Evolutionary conservation across 2,329 filamentous ascomycete genomes (phyloP), one percentile per base, ranked within the genome.

Genomic region (Ophiobolus disseminans): DNA sequence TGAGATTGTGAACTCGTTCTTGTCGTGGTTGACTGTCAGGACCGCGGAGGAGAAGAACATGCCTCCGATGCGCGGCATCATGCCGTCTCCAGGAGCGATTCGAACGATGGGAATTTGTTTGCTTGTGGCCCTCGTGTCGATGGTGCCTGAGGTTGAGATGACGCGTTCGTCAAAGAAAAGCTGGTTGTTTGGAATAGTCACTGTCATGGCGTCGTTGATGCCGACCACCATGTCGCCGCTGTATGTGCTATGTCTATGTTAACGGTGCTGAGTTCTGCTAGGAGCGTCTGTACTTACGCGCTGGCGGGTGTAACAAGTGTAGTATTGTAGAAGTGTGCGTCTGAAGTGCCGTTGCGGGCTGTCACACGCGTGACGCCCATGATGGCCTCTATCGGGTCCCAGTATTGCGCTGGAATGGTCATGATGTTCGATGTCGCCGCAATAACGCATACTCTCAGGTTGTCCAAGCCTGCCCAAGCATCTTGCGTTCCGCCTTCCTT

Each of bases 1-100:
- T 10, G 50, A 23, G 37, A 53, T 48, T 5, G 35, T 48, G 31
- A 53, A 53, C 32, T 45, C 37, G 11, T 38, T 28, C 37, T 48
- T 48, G 31, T 53, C 50, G 28, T 48, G 45, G 25, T 53, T 48
- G 36, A 48, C 50, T 23, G 40, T 39, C 10, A 53, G 31, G 13
- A 45, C 45, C 17, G 50, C 50, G 9, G 40, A 30, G 10, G 36
- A 39, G 38, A 53, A 53, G 25, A 53, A 53, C 41, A 48, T 38
- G 23, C 45, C 50, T 10, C 50, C 50, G n/a, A 53, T 30, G 8
- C 50, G 36, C 9, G 50, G 45, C 41, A 48, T 48, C 21, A 45
- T 38, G 3, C 22, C 31, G 14, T 41, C 32, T 9, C 37, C 35
- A 13, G 22, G 26, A 9, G 17, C n/a, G 21, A 50, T 53, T 16